Conservation (phyloP, 2,329 filamentous ascomycete species). For the Lojkania enalia region DNA sequence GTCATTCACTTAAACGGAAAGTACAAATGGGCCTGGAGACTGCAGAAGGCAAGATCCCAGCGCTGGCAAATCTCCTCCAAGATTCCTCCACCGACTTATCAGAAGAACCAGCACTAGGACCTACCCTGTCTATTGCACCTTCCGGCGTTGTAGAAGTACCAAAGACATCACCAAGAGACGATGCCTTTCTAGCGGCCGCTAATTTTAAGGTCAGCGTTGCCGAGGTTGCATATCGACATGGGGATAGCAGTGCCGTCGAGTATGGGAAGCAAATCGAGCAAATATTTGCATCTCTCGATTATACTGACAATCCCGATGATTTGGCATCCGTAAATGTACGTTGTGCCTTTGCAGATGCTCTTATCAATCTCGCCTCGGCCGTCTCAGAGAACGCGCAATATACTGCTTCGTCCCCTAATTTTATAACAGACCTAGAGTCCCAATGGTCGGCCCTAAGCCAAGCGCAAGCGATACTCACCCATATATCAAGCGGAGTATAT, state of each 20-base stretch:
- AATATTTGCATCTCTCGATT: constrained; percentile 38
- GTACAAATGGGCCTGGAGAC: constrained; percentile 60
- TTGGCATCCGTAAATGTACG: constrained; percentile 56
- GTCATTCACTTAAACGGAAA: constrained; percentile 58
- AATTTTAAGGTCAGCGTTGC: constrained; percentile 60
- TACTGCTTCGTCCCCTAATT: constrained; percentile 15
- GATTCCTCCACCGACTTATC: constrained; percentile 19
- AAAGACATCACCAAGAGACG: constrained; percentile 50
- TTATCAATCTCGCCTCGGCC: constrained; percentile 58
- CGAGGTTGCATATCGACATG: constrained; percentile 60
- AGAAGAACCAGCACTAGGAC: constrained; percentile 34
- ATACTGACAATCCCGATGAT: constrained; percentile 51
- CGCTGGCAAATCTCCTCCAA: constrained; percentile 51
- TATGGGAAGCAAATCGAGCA: constrained; percentile 52
- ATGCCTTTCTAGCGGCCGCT: constrained; percentile 59
- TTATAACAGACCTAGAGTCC: constrained; percentile 21
- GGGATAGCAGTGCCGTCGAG: constrained; percentile 54
- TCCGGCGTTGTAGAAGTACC: constrained; percentile 21
- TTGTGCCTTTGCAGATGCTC: constrained; percentile 60
- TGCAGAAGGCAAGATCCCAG: constrained; percentile 57
- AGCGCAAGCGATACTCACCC: constrained; percentile 33
- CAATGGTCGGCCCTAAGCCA: constrained; percentile 41
- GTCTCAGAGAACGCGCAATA: constrained; percentile 37
- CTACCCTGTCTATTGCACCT: constrained; percentile 38
- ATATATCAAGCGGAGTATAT: constrained; percentile 24